These are phyloP conservation scores for Cerrena zonata DNA, from an alignment of 1,284 basidiomycete species.

Conservation along the genomic window DNA sequence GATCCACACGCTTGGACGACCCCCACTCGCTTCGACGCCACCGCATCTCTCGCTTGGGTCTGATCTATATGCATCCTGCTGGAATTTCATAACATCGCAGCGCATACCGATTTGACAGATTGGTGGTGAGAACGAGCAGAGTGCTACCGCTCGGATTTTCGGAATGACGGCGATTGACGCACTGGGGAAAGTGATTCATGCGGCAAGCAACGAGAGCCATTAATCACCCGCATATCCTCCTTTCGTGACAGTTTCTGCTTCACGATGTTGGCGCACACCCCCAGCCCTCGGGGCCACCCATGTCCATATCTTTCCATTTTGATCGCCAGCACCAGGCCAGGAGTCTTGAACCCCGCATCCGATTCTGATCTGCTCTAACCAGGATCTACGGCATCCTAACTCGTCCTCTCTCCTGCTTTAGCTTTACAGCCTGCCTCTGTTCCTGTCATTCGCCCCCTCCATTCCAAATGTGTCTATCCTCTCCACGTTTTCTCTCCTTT, in stretches of 20 bases:
- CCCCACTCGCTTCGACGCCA: too few species aligned
- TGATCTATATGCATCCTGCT: too few species aligned
- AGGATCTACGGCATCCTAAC: conserved; percentile 1
- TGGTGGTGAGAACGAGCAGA: not conserved
- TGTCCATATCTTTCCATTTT: conserved; percentile 1
- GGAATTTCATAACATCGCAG: too few species aligned
- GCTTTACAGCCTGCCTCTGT: not conserved
- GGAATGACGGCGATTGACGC: conserved; percentile 1
- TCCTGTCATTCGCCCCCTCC: not conserved
- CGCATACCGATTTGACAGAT: not conserved
- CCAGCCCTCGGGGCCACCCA: not conserved
- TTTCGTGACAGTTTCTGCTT: conserved; percentile 19
- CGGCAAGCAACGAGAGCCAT: not conserved
- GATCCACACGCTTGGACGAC: too few species aligned
- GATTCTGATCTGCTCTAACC: not conserved
- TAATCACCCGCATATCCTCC: not conserved
- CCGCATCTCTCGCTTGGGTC: too few species aligned
- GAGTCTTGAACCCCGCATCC: not conserved
- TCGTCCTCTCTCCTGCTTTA: not conserved
- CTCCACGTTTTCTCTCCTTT: not conserved
- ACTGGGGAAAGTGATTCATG: conserved; percentile 1
- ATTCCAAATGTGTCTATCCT: not conserved
- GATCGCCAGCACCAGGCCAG: too few species aligned
- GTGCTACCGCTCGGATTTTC: not conserved
- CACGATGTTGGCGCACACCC: conserved; percentile 6